Conservation (phyloP, 768 basidiomycete genomes). For the Collybiopsis confluens region DNA sequence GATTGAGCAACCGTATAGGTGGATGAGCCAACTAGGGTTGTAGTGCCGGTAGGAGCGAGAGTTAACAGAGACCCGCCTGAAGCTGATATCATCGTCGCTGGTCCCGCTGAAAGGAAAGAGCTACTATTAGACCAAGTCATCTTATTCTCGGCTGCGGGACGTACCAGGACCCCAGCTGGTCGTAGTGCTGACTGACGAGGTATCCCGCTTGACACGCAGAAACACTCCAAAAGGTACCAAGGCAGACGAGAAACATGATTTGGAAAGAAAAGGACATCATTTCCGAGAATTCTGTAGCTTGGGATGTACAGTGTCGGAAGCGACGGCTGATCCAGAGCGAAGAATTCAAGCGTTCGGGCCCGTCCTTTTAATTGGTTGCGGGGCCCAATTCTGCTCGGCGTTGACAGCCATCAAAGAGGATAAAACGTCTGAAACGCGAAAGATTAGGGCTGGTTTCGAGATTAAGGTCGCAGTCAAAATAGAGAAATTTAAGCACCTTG, state of each 20-base stretch:
- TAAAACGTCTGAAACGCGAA: too few species aligned
- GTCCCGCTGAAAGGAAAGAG: not conserved
- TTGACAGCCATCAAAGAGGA: too few species aligned
- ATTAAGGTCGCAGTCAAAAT: too few species aligned
- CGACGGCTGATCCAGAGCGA: not conserved
- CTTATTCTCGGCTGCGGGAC: not conserved
- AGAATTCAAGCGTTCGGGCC: not conserved
- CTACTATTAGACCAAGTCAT: not conserved
- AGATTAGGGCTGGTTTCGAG: too few species aligned
- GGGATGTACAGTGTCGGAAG: not conserved
- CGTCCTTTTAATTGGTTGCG: not conserved
- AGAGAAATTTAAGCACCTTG: too few species aligned
- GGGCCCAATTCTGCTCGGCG: not conserved
- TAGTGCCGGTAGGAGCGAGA: not conserved
- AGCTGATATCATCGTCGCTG: not conserved
- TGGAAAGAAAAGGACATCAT: not conserved
- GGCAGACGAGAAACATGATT: constrained; percentile 4
- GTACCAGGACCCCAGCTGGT: constrained; percentile 1
- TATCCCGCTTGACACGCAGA: not conserved
- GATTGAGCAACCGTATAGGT: not conserved
- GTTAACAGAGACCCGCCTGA: not conserved
- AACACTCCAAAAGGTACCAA: constrained; percentile 1
- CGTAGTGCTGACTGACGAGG: not conserved
- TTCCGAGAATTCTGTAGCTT: not conserved
- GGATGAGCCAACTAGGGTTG: not conserved